Conservation (phyloP, 176 grass and related monocot species). For the Rhipidocladum racemiflorum region DNA sequence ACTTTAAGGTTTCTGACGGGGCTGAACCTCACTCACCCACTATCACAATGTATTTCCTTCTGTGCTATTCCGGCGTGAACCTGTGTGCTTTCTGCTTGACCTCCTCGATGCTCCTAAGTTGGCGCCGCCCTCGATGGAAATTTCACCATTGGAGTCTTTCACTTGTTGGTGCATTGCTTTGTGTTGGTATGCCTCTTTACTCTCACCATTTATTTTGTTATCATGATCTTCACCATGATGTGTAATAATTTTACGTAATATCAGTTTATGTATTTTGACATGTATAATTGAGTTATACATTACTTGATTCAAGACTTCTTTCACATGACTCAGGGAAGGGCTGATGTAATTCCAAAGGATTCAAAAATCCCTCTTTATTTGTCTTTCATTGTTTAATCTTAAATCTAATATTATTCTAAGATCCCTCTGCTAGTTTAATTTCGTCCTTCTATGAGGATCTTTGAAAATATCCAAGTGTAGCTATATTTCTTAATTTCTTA, state of each 20-base stretch:
- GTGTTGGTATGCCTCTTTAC: conserved; percentile 63
- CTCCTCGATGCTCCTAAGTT: conserved; percentile 98
- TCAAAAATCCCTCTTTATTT: too few species aligned
- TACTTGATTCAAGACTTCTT: conserved; percentile 9
- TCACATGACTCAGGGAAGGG: too few species aligned
- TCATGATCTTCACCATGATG: neutral
- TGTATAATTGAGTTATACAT: neutral
- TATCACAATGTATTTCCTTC: conserved; percentile 96
- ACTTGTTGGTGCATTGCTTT: conserved; percentile 86
- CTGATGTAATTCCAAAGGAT: too few species aligned
- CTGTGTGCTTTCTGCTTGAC: conserved; percentile 91
- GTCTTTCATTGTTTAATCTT: too few species aligned
- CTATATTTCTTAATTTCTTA: too few species aligned
- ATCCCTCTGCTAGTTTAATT: too few species aligned
- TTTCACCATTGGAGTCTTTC: conserved; percentile 99
- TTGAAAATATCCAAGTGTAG: too few species aligned
- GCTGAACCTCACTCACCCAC: conserved; percentile 81
- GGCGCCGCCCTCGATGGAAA: conserved; percentile 98
- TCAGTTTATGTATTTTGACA: neutral
- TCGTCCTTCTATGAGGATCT: too few species aligned
- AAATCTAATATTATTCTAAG: too few species aligned
- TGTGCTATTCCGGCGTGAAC: conserved; percentile 96
- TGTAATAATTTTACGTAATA: neutral
- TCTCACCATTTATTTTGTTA: conserved; percentile 18
- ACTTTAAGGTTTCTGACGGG: conserved; percentile 93